Evolutionary conservation across 352 stramenopile genomes (phyloP), one percentile per base, ranked within the genome.

Genomic region (Globisporangium radiosum): DNA sequence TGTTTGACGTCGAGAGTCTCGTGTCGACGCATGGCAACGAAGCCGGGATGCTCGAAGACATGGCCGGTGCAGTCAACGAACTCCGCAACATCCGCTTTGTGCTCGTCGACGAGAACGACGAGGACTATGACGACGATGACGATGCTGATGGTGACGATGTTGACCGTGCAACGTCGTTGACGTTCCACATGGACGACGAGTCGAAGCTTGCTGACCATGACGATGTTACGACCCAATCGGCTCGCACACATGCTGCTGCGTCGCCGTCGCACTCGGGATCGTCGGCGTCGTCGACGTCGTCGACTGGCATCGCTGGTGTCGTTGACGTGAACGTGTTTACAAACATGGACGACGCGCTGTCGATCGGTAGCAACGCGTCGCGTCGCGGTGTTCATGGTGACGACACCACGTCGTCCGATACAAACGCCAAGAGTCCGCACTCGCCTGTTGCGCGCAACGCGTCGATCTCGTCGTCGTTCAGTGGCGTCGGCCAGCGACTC

Each of bases 11-110:
- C 8, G 84, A 94, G 57, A 92, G 81, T 76, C 66, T 94, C 2
- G 77, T 94, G 25, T 94, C 81, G 0, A 95, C 84, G 3, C 84
- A 93, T 48, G 86, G 86, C n/a, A 95, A 93, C 39, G 86, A 95
- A 60, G 81, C 80, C 3, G 86, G 84, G 8, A 95, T 95, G 86
- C 69, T 95, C 5, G 86, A 95, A 64, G 86, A 95, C 52, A 94
- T 94, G 84, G 81, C 84, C 17, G 82, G 81, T 7, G 84, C 81
- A 14, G 52, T 94, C 4, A 88, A 95, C 17, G 87, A 91, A 73
- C 69, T 97, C 19, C 72, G 71, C 42, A 85, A 89, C 44, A 78
- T 94, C 7, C 79, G 75, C 0, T 92, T 94, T 36, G 78, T 92
- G 10, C 67, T 94, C 3, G 81, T 94, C 7, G 80, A 91, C 6